Conservation (phyloP, 1,284 basidiomycete genomes). For the Apiotrichum montevideense region DNA sequence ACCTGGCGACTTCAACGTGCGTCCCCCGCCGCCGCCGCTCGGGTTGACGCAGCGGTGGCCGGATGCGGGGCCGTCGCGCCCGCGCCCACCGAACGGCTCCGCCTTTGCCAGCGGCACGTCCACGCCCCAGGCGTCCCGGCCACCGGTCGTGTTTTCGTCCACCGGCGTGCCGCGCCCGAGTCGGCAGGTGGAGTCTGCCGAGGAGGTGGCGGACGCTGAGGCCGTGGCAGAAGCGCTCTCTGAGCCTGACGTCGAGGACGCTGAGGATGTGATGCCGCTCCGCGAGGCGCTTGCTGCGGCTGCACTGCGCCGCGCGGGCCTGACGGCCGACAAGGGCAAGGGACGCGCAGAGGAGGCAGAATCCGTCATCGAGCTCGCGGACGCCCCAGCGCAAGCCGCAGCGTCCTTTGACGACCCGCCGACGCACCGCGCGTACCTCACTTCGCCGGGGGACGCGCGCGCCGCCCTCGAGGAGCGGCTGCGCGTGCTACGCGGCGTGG, state of each 20-base stretch:
- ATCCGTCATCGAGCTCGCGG: not conserved
- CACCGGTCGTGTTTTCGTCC: slow-evolving; percentile 33
- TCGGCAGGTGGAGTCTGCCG: not conserved
- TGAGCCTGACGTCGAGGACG: slow-evolving; percentile 48
- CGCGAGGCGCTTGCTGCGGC: slow-evolving; percentile 11
- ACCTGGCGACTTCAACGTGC: slow-evolving; percentile 29
- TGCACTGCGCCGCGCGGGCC: slow-evolving; percentile 5
- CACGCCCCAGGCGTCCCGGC: slow-evolving; percentile 36
- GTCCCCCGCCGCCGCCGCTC: slow-evolving; percentile 22
- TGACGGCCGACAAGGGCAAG: slow-evolving; percentile 9
- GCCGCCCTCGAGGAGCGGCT: slow-evolving; percentile 71
- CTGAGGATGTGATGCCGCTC: slow-evolving; percentile 8
- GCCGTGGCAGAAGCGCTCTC: too few relatives aligned
- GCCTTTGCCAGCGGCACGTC: slow-evolving; percentile 18
- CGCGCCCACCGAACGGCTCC: not conserved
- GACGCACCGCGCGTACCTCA: slow-evolving; percentile 13
- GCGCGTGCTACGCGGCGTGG: slow-evolving; percentile 66
- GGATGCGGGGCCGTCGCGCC: not conserved
- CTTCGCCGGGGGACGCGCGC: slow-evolving; percentile 34
- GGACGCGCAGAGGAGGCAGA: not conserved
- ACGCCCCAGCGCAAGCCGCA: not conserved
- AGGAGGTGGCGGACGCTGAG: not conserved
- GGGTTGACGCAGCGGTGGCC: slow-evolving; percentile 21
- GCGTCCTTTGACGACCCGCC: slow-evolving; percentile 7
- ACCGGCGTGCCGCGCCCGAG: not conserved